Percentiles rank a stretch among this genome's conserved stretches.
Evolutionary conservation across 805 yeast genomes (phyloP).

Genomic region (Yarrowia divulgata): DNA sequence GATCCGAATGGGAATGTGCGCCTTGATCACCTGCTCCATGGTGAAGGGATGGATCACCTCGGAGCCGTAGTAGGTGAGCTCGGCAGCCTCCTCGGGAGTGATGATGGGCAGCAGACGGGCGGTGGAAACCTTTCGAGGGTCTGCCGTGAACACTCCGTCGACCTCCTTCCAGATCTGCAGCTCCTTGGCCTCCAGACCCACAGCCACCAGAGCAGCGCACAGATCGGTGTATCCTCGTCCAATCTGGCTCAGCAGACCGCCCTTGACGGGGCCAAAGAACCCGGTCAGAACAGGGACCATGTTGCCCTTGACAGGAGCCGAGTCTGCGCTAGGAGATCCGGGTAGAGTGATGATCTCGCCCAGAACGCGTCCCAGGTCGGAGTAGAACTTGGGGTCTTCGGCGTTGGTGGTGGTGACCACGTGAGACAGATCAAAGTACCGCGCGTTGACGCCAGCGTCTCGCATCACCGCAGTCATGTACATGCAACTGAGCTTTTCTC

Average conservation of each 20-base stretch:
- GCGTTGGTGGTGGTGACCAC: constrained; percentile 64
- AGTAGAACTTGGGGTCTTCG: constrained; percentile 67
- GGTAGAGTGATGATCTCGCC: constrained; percentile 55
- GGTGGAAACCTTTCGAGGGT: constrained; percentile 91
- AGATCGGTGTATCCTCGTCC: constrained; percentile 98
- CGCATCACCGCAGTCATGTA: constrained; percentile 86
- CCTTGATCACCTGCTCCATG: constrained; percentile 97
- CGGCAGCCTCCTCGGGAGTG: constrained; percentile 99
- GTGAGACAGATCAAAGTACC: constrained; percentile 78
- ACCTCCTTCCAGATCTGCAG: constrained; percentile 99
- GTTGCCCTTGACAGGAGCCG: constrained; percentile 44
- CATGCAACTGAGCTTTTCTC: constrained; percentile 90
- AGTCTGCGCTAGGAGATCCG: constrained; percentile 43
- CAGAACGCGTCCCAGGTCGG: constrained; percentile 57
- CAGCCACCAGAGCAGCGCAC: constrained; percentile 96
- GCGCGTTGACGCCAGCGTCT: constrained; percentile 79
- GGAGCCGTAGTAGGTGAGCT: constrained; percentile 94
- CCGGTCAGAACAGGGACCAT: constrained; percentile 93
- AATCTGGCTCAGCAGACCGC: constrained; percentile 88
- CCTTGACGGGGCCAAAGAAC: constrained; percentile 94
- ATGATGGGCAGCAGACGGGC: constrained; percentile 86
- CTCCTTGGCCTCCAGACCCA: constrained; percentile 90
- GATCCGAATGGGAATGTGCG: constrained; percentile 94
- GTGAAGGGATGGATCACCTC: constrained; percentile 98
- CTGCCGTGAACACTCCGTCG: constrained; percentile 98